Evolutionary conservation across 768 basidiomycete species (phyloP).

Genomic region (Auricularia cornea): DNA sequence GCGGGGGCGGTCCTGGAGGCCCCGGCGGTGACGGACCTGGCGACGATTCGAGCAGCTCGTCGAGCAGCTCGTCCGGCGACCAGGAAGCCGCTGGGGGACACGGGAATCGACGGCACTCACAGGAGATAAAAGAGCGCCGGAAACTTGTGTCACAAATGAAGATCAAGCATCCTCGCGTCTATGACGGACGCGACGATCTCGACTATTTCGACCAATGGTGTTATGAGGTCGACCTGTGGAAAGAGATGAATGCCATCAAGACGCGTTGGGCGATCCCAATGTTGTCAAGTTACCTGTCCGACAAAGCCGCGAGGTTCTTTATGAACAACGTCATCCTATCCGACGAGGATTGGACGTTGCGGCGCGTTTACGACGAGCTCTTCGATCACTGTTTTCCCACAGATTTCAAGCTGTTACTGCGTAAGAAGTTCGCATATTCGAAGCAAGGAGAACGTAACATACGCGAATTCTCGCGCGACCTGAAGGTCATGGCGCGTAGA

Average conservation of each 20-base stretch:
- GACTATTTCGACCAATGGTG: constrained; percentile 1
- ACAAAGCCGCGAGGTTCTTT: constrained; percentile 26
- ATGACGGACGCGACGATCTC: constrained; percentile 1
- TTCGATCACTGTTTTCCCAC: constrained; percentile 32
- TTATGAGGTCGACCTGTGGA: constrained; percentile 2
- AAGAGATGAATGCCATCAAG: background rate
- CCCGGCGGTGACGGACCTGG: no score
- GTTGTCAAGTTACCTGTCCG: constrained; percentile 19
- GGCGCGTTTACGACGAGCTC: constrained; percentile 24
- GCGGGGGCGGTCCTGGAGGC: no score
- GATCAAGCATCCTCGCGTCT: constrained; percentile 1
- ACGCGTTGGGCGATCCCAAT: background rate
- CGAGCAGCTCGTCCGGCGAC: no score
- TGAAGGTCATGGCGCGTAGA: constrained; percentile 26
- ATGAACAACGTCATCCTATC: constrained; percentile 20
- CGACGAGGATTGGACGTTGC: constrained; percentile 18
- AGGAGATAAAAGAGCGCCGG: background rate
- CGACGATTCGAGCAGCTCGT: no score
- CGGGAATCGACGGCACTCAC: background rate
- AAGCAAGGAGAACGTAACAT: constrained; percentile 23
- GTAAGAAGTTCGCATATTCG: constrained; percentile 14
- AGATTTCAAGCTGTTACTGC: constrained; percentile 19
- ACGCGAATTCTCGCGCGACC: constrained; percentile 24
- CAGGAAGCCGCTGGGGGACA: background rate
- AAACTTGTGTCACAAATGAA: background rate